A percentile compares a stretch with the other conserved stretches of the same genome.
Conservation (phyloP, 148 eudicot species). For the Silene uniflora region DNA sequence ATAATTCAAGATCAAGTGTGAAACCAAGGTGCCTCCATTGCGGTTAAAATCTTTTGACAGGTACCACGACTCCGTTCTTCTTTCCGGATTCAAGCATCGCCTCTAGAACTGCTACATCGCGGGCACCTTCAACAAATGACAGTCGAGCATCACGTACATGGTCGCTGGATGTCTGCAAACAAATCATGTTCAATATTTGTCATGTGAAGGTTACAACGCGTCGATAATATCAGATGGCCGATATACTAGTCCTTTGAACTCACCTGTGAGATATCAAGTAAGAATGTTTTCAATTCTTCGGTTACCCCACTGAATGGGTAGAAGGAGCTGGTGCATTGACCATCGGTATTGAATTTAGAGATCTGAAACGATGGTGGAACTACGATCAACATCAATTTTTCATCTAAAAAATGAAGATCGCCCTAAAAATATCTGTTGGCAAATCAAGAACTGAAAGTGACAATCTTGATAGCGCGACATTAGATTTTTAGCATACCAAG, state of each 20-base stretch:
- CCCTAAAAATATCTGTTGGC: background rate
- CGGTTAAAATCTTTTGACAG: constrained; percentile 54
- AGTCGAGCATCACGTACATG: constrained; percentile 61
- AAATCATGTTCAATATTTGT: background rate
- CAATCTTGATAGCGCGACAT: background rate
- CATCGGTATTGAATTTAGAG: constrained; percentile 44
- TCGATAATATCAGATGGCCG: too few relatives aligned
- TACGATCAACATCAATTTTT: constrained; percentile 1
- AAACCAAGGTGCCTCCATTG: too few relatives aligned
- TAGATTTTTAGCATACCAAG: constrained; percentile 40
- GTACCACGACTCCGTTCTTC: constrained; percentile 59
- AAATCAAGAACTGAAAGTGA: background rate
- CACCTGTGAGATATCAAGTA: constrained; percentile 65
- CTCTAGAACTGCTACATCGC: constrained; percentile 84
- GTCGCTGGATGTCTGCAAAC: constrained; percentile 46
- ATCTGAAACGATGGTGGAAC: constrained; percentile 43
- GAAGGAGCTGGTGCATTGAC: constrained; percentile 63
- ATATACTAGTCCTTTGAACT: constrained; percentile 8
- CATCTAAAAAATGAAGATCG: background rate
- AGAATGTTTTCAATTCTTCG: constrained; percentile 77
- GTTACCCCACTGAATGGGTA: constrained; percentile 81
- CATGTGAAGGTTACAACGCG: too few relatives aligned
- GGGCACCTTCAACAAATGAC: constrained; percentile 76
- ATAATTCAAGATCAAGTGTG: too few relatives aligned
- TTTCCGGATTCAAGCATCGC: constrained; percentile 93